Percentiles rank a stretch among this genome's conserved stretches.
Conservation (phyloP, 345 rosid genomes). For the Psidium friedrichsthalianum region DNA sequence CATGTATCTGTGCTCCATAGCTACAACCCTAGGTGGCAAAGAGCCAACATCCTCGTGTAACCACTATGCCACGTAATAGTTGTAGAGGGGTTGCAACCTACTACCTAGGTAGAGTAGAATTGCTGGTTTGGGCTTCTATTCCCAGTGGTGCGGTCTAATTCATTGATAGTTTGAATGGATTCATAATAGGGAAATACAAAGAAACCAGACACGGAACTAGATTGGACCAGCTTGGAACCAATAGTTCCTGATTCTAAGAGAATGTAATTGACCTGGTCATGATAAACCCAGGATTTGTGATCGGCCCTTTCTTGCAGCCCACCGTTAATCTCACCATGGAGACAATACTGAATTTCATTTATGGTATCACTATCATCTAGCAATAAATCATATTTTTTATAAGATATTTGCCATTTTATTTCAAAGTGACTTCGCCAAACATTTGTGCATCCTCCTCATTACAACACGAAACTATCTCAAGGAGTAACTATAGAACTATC, state of each 20-base stretch:
- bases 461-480: background rate
- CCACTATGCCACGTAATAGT: too few species aligned
- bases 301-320: constrained; percentile 35
- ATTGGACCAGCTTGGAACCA: too few species aligned
- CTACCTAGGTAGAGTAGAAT: too few species aligned
- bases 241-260: background rate
- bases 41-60: too few species aligned
- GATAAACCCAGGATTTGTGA: constrained; percentile 23
- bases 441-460: background rate
- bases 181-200: constrained; percentile 12
- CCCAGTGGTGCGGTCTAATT: too few species aligned
- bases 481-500: background rate
- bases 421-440: background rate
- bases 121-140: too few species aligned
- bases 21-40: too few species aligned
- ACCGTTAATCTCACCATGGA: constrained; percentile 7
- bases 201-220: background rate
- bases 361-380: background rate
- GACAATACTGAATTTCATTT: background rate
- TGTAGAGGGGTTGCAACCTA: too few species aligned
- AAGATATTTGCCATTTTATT: background rate
- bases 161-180: too few species aligned
- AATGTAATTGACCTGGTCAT: constrained; percentile 28
- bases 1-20: too few species aligned
- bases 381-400: too few species aligned